Evolutionary conservation across 345 rosid genomes (phyloP).

Genomic region (Fremontodendron californicum): DNA sequence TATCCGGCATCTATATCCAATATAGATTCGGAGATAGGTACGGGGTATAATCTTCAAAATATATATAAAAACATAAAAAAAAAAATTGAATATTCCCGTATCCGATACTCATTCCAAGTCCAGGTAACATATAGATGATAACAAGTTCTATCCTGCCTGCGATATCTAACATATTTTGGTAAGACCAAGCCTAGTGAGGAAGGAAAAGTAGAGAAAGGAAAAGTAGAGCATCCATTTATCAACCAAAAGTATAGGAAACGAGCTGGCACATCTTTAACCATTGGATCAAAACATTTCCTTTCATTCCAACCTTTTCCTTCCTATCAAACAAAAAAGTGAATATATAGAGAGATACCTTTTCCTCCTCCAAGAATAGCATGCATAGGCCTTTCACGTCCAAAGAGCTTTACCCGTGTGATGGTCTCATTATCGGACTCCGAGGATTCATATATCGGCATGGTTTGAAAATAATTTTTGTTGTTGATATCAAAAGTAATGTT

Average conservation of each 20-base stretch:
- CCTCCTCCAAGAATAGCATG: slow-evolving; percentile 71
- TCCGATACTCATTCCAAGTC: too few relatives aligned
- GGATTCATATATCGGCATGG: slow-evolving; percentile 42
- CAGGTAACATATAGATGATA: too few relatives aligned
- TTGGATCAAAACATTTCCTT: background rate
- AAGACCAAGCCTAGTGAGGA: background rate
- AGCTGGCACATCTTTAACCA: background rate
- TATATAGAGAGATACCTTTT: slow-evolving; percentile 37
- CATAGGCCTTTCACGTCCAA: slow-evolving; percentile 47
- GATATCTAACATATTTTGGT: too few relatives aligned
- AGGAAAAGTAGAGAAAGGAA: background rate
- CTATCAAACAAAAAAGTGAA: background rate
- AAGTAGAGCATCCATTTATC: background rate
- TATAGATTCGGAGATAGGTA: too few relatives aligned
- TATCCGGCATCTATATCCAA: too few relatives aligned
- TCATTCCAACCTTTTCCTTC: background rate
- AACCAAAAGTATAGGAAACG: background rate
- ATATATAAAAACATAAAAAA: too few relatives aligned
- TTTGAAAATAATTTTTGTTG: background rate
- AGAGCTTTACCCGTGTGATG: slow-evolving; percentile 26
- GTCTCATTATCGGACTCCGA: slow-evolving; percentile 45
- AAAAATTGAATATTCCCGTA: too few relatives aligned
- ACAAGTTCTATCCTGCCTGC: too few relatives aligned
- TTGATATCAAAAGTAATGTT: background rate
- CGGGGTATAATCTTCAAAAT: too few relatives aligned